Evolutionary conservation across 2,329 filamentous ascomycete genomes (phyloP), one percentile per base, ranked within the genome.

Genomic region (Ambrosiella cleistominuta): DNA sequence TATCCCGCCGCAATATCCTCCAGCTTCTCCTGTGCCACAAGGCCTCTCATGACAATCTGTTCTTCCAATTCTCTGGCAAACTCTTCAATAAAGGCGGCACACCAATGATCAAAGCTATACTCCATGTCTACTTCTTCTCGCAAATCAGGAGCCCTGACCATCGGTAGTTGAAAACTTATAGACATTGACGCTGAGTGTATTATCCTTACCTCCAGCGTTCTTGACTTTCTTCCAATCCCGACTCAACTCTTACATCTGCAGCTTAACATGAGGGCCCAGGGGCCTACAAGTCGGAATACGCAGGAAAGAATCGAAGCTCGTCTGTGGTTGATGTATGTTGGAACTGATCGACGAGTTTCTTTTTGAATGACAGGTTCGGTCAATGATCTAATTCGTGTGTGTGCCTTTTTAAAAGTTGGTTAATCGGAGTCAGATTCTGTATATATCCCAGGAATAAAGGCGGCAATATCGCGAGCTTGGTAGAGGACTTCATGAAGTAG

Each of bases 151-250:
- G 1, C 90, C 91, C 63, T 83, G 83, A 42, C 88, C 82, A 68
- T 97, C 91, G 64, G 86, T 84, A 1, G 84, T 80, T 0, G 76
- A 72, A 61, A 93, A 76, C 68, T 94, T 95, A 72, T 86, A 95
- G 27, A 96, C 81, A 58, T 75, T 77, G 62, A 96, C 82, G 0
- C 77, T 81, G 7, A 88, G 73, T 0, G 88, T 86, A 65, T 94
- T 93, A 17, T 90, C 83, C 63, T 77, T 82, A 47, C 53, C 53
- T 2, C 78, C 70, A 47, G 77, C 80, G 58, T 88, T 70, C 69
- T 88, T 91, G 65, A 90, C 72, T 47, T 88, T 85, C 68, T 94
- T 95, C 89, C 91, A 96, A 69, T 88, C 80, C 66, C 86, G 86
- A 60, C 83, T 81, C n/a, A 95, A 71, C 17, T 76, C 71, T 36